A percentile compares a stretch with the other conserved stretches of the same genome.
Evolutionary conservation across 257 asterid genomes (phyloP).

Genomic region (Nicotiana tomentosiformis): DNA sequence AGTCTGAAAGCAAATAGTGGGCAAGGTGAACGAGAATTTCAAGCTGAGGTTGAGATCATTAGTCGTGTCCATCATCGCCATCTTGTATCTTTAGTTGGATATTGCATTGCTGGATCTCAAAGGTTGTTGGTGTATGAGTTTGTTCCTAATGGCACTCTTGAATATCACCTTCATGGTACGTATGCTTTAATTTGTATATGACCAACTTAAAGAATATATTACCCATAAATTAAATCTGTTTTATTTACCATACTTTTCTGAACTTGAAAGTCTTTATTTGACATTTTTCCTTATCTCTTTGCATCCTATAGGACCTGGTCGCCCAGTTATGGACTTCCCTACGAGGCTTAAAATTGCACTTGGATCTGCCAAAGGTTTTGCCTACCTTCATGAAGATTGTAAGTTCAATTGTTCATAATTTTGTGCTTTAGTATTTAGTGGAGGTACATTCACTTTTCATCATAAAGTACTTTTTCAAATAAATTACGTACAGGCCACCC

Average conservation of each 20-base stretch:
- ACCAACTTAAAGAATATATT: background rate
- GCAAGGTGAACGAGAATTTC: constrained; percentile 64
- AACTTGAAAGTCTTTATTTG: background rate
- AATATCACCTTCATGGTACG: constrained; percentile 52
- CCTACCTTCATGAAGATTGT: constrained; percentile 93
- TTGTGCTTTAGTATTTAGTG: no score
- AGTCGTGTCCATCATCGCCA: constrained; percentile 65
- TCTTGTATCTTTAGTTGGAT: constrained; percentile 55
- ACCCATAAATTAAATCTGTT: background rate
- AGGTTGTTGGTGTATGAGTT: constrained; percentile 59
- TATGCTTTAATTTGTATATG: background rate
- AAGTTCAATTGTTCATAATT: constrained; percentile 9
- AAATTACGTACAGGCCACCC: constrained; percentile 60
- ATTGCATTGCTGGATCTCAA: constrained; percentile 48
- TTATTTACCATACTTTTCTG: background rate
- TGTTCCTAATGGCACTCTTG: constrained; percentile 46
- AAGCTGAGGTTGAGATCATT: constrained; percentile 60
- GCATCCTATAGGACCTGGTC: constrained; percentile 35
- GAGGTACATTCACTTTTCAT: background rate
- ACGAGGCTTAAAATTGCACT: constrained; percentile 66
- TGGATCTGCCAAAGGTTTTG: constrained; percentile 89
- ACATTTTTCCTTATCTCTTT: background rate
- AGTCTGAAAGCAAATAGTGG: constrained; percentile 53
- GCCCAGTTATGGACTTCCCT: constrained; percentile 65
- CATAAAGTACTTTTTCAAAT: background rate